Evolutionary conservation across 768 basidiomycete genomes (phyloP), one percentile per base, ranked within the genome.

Genomic region (Rhodotorula toruloides): DNA sequence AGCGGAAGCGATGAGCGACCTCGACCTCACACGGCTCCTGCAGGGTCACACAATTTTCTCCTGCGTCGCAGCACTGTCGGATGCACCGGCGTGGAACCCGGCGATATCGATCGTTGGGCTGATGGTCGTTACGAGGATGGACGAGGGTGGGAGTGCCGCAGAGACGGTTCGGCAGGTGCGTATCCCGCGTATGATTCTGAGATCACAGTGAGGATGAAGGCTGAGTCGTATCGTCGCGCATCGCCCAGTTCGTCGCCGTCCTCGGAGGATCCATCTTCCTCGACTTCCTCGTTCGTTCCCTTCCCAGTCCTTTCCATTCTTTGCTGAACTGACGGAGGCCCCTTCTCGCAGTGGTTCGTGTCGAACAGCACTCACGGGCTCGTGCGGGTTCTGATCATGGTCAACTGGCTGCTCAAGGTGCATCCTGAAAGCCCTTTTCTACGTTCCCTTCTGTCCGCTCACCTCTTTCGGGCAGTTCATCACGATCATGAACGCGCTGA

Each of bases 391-490:
- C 34, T 62, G 29, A 49, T 65, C 49, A 25, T 70, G 40, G 16
- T 70, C 52, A 70, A 65, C 57, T 60, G 54, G 32, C 32, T 62
- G 34, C 61, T 70, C 53, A 70, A 70, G 52, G 68, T 61, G 22
- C 31, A 58, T 14, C 13, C 34, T 53, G 34, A 13, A 21, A 9
- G 2, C 6, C 6, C 21, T 52, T 6, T 5, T 34, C 8, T n/a
- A n/a, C n/a, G n/a, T n/a, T n/a, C n/a, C n/a, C n/a, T n/a, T n/a
- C n/a, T n/a, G n/a, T n/a, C n/a, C n/a, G n/a, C n/a, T n/a, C n/a
- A n/a, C n/a, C 17, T 6, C 52, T 25, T 9, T 11, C 37, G 12
- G 17, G 21, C 49, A 70, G 68, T 56, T 64, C 37, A 13, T 70
- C 34, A 65, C 64, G 13, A 32, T 70, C 37, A 19, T 58, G 17